Evolutionary conservation across 345 rosid genomes (phyloP).

Genomic region (Cardamine resedifolia): DNA sequence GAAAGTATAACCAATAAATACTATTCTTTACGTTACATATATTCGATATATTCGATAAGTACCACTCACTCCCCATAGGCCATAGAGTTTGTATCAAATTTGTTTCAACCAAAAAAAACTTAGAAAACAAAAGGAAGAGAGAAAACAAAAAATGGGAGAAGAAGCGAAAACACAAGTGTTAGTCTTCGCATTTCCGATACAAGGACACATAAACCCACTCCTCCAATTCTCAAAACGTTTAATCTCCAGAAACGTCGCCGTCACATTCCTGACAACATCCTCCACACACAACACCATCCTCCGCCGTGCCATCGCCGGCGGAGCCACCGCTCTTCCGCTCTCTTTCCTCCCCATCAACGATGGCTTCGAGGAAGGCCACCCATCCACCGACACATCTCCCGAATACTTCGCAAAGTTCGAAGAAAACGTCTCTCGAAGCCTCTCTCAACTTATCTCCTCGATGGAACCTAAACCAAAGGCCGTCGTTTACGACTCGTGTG

Average conservation of each 20-base stretch:
- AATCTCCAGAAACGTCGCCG: constrained; percentile 45
- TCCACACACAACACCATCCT: constrained; percentile 31
- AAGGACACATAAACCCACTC: constrained; percentile 61
- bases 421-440: constrained; percentile 28
- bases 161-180: constrained; percentile 31
- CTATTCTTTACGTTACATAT: not conserved
- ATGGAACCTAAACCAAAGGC: constrained; percentile 39
- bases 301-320: constrained; percentile 31
- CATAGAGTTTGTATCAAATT: not conserved
- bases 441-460: constrained; percentile 37
- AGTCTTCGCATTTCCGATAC: constrained; percentile 41
- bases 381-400: constrained; percentile 12
- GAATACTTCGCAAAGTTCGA: constrained; percentile 27
- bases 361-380: constrained; percentile 28
- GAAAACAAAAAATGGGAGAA: constrained; percentile 30
- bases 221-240: constrained; percentile 61
- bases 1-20: not conserved
- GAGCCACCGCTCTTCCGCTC: constrained; percentile 35
- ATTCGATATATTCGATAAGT: not conserved
- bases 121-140: not conserved
- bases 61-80: not conserved
- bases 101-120: not conserved
- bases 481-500: constrained; percentile 45
- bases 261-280: constrained; percentile 50
- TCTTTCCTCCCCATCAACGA: constrained; percentile 40